Conservation (phyloP, 2,329 filamentous ascomycete genomes). For the Stemphylium vesicarium region DNA sequence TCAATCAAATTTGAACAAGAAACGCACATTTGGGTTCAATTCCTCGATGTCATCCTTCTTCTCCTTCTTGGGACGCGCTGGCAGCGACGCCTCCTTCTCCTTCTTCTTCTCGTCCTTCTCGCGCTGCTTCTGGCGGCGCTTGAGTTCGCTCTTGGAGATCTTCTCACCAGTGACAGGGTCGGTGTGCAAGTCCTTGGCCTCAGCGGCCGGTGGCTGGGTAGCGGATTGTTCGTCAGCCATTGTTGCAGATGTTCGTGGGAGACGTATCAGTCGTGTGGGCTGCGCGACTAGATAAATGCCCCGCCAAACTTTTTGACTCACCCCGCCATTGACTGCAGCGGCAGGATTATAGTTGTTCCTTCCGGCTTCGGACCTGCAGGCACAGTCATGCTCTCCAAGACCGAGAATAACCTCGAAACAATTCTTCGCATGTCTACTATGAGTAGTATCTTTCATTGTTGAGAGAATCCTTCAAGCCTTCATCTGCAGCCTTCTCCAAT, state of each 20-base stretch:
- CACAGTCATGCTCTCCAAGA: background rate
- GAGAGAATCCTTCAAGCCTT: background rate
- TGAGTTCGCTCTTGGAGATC: slow-evolving; percentile 68
- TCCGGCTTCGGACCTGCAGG: slow-evolving; percentile 1
- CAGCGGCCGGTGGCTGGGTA: slow-evolving; percentile 37
- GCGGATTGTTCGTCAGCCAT: slow-evolving; percentile 43
- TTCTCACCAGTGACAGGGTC: slow-evolving; percentile 94
- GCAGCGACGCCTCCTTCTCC: slow-evolving; percentile 76
- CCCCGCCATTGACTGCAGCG: slow-evolving; percentile 21
- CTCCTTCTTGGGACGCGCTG: slow-evolving; percentile 64
- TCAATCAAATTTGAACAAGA: slow-evolving; percentile 39
- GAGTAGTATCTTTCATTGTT: background rate
- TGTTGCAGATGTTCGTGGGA: slow-evolving; percentile 23
- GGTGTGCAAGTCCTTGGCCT: slow-evolving; percentile 71
- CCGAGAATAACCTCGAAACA: background rate
- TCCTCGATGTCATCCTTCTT: slow-evolving; percentile 72
- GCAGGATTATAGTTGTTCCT: slow-evolving; percentile 23
- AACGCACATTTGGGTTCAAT: slow-evolving; percentile 70
- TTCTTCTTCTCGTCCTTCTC: slow-evolving; percentile 89
- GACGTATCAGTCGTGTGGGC: slow-evolving; percentile 25
- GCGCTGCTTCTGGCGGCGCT: slow-evolving; percentile 93
- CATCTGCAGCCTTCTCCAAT: background rate
- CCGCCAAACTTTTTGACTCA: slow-evolving; percentile 29
- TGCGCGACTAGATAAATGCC: slow-evolving; percentile 22
- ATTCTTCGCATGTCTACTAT: background rate